phyloP scores from a whole-genome alignment of 805 yeast genomes.

The Cyberlindnera saturnus region DNA sequence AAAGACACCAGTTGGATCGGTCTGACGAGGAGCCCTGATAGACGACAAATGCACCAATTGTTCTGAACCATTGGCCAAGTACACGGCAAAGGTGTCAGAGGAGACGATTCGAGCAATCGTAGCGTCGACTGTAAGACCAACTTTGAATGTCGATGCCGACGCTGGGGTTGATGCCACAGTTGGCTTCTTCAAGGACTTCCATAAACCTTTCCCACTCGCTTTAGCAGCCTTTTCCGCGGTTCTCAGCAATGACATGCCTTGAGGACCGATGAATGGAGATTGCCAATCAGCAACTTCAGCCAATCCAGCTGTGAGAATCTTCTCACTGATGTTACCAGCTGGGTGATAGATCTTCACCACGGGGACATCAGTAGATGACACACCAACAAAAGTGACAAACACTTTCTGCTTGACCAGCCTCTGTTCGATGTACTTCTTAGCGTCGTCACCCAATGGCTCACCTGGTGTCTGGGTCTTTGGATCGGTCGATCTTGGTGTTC shows the following conservation, averaged over 20 bases:
- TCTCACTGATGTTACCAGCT: constrained; percentile 69
- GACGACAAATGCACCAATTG: constrained; percentile 71
- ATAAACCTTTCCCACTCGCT: constrained; percentile 47
- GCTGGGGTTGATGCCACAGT: constrained; percentile 17
- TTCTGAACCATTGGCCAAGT: constrained; percentile 39
- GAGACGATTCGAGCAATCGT: constrained; percentile 55
- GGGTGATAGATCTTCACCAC: constrained; percentile 60
- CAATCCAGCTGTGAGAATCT: constrained; percentile 60
- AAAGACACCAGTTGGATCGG: constrained; percentile 52
- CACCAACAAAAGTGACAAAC: constrained; percentile 52
- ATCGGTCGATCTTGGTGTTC: constrained; percentile 61
- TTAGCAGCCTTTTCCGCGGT: constrained; percentile 61
- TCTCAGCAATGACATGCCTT: constrained; percentile 55
- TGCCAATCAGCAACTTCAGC: constrained; percentile 83
- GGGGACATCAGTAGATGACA: constrained; percentile 54
- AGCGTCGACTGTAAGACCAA: constrained; percentile 50
- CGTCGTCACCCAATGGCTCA: constrained; percentile 62
- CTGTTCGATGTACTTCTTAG: constrained; percentile 56
- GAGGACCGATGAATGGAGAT: constrained; percentile 58
- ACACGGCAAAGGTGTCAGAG: constrained; percentile 59
- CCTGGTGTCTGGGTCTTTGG: constrained; percentile 29
- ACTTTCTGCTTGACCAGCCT: constrained; percentile 59
- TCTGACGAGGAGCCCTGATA: constrained; percentile 64
- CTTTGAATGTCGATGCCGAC: constrained; percentile 23
- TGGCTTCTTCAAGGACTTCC: constrained; percentile 35